Conservation (phyloP, 2,329 filamentous ascomycete genomes). For the Colletotrichum sp. region DNA sequence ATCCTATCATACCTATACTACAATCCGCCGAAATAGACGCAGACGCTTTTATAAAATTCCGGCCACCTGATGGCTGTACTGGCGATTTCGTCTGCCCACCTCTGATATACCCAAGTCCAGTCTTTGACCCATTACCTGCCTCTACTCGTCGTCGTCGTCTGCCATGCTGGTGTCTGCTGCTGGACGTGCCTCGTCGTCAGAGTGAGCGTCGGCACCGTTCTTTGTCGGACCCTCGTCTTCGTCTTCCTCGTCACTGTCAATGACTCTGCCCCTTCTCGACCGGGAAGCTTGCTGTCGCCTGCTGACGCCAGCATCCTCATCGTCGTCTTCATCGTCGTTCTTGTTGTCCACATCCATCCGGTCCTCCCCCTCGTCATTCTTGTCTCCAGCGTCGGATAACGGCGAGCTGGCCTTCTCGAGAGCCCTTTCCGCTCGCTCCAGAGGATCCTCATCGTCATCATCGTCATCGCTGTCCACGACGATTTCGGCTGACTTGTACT, state of each 20-base stretch:
- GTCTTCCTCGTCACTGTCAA: conserved; percentile 61
- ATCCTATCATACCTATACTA: conserved; percentile 15
- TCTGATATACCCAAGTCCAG: neutral
- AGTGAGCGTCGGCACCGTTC: conserved; percentile 19
- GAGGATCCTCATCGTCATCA: conserved; percentile 45
- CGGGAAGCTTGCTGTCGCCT: conserved; percentile 49
- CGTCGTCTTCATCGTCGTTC: conserved; percentile 44
- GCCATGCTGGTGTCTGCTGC: conserved; percentile 45
- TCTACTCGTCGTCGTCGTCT: conserved; percentile 37
- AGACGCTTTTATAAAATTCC: conserved; percentile 6
- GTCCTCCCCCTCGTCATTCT: conserved; percentile 37
- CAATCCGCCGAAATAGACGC: conserved; percentile 5
- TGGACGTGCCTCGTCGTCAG: conserved; percentile 25
- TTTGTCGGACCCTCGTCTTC: conserved; percentile 33
- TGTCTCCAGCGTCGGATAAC: conserved; percentile 35
- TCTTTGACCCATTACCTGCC: neutral
- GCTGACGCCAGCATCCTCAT: conserved; percentile 57
- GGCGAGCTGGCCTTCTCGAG: conserved; percentile 40
- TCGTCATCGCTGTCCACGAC: conserved; percentile 78
- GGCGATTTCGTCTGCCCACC: neutral
- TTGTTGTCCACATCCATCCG: conserved; percentile 58
- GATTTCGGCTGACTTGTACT: conserved; percentile 87
- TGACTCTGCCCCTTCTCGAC: conserved; percentile 53
- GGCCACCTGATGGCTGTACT: neutral
- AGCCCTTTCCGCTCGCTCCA: conserved; percentile 50